Evolutionary conservation across 2,329 filamentous ascomycete genomes (phyloP).

Genomic region (Ustulina deusta): DNA sequence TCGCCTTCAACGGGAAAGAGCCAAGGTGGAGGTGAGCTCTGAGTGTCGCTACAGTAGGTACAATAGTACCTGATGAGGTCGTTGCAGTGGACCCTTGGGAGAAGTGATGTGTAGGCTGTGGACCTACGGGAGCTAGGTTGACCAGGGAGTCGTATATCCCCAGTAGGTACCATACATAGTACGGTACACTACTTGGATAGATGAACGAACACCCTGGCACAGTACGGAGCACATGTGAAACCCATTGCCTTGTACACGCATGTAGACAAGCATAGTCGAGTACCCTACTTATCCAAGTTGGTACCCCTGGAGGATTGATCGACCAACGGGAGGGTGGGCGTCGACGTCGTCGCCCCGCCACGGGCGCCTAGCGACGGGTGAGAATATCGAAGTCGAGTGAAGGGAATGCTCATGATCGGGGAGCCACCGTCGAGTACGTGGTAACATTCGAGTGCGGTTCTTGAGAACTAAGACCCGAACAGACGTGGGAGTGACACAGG

Average conservation of each 20-base stretch:
- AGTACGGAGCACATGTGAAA: conserved; percentile 31
- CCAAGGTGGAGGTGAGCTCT: conserved; percentile 18
- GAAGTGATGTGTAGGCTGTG: neutral
- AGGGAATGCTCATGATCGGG: neutral
- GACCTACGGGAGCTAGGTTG: conserved; percentile 5
- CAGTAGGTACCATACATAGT: neutral
- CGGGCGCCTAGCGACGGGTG: conserved; percentile 29
- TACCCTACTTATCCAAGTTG: conserved; percentile 21
- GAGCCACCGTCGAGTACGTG: neutral
- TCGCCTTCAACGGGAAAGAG: conserved; percentile 19
- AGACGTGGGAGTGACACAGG: neutral
- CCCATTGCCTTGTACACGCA: conserved; percentile 29
- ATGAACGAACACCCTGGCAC: conserved; percentile 25
- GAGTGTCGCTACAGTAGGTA: conserved; percentile 10
- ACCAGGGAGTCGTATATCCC: conserved; percentile 1
- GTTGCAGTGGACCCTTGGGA: conserved; percentile 4
- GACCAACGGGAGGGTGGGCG: conserved; percentile 30
- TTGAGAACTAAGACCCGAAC: neutral
- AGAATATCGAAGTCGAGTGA: conserved; percentile 15
- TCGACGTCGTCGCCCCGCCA: conserved; percentile 27
- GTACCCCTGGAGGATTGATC: conserved; percentile 31
- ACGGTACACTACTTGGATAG: conserved; percentile 16
- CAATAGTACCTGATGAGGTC: conserved; percentile 6
- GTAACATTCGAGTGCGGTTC: neutral
- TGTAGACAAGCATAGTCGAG: conserved; percentile 15